phyloP scores from a whole-genome alignment of 2,329 filamentous ascomycete genomes.

The Sarocladium oryzae region DNA sequence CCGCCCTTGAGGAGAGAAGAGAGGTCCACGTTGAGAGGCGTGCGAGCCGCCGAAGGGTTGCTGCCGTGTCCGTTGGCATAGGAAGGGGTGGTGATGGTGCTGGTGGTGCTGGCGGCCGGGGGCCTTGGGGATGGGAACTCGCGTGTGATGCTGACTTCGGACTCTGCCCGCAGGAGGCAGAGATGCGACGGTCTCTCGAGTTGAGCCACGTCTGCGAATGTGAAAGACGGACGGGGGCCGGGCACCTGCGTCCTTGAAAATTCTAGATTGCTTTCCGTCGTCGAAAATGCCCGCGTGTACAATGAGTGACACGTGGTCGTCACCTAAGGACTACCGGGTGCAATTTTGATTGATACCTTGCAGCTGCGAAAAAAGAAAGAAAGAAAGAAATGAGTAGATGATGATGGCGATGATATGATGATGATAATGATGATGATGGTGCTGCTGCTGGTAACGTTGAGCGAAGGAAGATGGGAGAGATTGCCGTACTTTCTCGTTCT shows the following conservation, averaged over 20 bases:
- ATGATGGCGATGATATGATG: background rate
- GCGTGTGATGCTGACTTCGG: constrained; percentile 21
- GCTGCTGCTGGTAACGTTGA: no score
- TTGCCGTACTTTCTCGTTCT: no score
- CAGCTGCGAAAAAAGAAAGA: background rate
- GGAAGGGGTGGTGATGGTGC: constrained; percentile 18
- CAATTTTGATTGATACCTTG: background rate
- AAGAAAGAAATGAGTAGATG: no score
- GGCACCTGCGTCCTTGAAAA: constrained; percentile 1
- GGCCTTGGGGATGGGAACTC: constrained; percentile 9
- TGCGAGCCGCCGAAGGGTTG: background rate
- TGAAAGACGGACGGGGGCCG: constrained; percentile 14
- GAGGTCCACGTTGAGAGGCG: constrained; percentile 75
- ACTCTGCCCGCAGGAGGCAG: constrained; percentile 35
- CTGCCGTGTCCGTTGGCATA: constrained; percentile 14
- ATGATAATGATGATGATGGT: background rate
- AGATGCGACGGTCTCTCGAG: constrained; percentile 33
- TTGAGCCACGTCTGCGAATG: constrained; percentile 34
- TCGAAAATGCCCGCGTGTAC: constrained; percentile 1
- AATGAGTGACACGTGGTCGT: constrained; percentile 8
- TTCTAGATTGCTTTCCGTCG: background rate
- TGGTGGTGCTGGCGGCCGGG: constrained; percentile 20
- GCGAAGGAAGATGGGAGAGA: no score
- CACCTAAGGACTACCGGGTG: background rate
- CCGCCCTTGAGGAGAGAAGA: constrained; percentile 74